phyloP scores from a whole-genome alignment of 2,329 filamentous ascomycete species.

The Fusarium liriodendri region DNA sequence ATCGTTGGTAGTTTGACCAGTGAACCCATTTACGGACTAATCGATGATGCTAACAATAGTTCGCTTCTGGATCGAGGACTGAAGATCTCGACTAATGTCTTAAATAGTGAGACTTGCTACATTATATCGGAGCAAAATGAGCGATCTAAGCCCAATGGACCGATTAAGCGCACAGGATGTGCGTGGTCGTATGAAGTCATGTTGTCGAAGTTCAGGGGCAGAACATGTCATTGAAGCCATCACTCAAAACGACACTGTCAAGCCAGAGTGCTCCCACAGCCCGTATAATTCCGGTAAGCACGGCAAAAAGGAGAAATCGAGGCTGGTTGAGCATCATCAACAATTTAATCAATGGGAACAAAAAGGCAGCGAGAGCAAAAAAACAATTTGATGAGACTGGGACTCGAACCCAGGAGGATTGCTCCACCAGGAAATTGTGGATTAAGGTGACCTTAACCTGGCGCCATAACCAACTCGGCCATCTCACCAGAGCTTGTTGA shows the following conservation, averaged over 20 bases:
- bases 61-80: background rate
- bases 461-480: constrained; percentile 46
- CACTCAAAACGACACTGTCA: background rate
- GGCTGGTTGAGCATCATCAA: background rate
- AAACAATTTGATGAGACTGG: constrained; percentile 43
- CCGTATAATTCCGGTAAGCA: background rate
- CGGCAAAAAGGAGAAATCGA: background rate
- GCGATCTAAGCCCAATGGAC: background rate
- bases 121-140: background rate
- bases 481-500: constrained; percentile 38
- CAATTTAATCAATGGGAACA: background rate
- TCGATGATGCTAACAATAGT: background rate
- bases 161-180: background rate
- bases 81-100: background rate
- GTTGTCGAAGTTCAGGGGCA: background rate
- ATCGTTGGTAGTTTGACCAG: background rate
- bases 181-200: background rate
- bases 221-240: background rate
- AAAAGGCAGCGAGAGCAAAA: background rate
- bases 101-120: background rate
- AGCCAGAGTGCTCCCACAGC: background rate
- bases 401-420: constrained; percentile 46
- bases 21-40: background rate
- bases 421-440: constrained; percentile 41
- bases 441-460: constrained; percentile 45